Percentiles rank a stretch among this genome's conserved stretches.
These are phyloP conservation scores for Thraustotheca clavata DNA, from an alignment of 352 stramenopile species.

Conservation along the genomic window DNA sequence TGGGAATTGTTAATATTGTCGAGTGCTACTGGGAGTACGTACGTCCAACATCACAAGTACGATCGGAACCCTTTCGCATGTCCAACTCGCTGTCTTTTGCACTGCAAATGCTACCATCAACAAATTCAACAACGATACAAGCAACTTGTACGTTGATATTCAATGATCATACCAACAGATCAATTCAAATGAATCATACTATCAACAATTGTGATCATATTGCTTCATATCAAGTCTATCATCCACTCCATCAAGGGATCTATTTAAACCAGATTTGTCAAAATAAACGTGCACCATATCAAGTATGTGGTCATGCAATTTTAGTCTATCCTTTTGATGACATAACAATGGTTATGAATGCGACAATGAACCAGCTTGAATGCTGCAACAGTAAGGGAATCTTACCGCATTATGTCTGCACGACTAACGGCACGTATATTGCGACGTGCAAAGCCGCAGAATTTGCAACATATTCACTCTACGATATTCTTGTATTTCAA, in stretches of 20 bases:
- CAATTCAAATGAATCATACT: no score
- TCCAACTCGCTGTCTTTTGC: no score
- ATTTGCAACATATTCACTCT: neutral
- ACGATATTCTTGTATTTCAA: neutral
- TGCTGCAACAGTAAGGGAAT: neutral
- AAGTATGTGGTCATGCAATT: neutral
- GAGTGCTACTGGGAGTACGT: neutral
- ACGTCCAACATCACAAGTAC: neutral
- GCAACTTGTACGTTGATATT: no score
- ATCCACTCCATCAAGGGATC: neutral
- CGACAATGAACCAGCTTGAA: neutral
- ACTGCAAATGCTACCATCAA: neutral
- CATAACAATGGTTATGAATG: neutral
- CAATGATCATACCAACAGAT: no score
- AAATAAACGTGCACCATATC: neutral
- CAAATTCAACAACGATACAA: no score
- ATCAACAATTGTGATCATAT: neutral
- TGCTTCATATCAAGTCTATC: neutral
- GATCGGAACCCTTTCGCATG: no score
- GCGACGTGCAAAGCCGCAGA: neutral
- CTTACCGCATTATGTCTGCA: neutral
- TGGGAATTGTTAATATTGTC: no score
- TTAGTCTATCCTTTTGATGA: neutral
- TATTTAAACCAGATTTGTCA: neutral
- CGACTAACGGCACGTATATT: neutral